Evolutionary conservation across 2,329 filamentous ascomycete species (phyloP).

Genomic region (Colletotrichum echinochloae): DNA sequence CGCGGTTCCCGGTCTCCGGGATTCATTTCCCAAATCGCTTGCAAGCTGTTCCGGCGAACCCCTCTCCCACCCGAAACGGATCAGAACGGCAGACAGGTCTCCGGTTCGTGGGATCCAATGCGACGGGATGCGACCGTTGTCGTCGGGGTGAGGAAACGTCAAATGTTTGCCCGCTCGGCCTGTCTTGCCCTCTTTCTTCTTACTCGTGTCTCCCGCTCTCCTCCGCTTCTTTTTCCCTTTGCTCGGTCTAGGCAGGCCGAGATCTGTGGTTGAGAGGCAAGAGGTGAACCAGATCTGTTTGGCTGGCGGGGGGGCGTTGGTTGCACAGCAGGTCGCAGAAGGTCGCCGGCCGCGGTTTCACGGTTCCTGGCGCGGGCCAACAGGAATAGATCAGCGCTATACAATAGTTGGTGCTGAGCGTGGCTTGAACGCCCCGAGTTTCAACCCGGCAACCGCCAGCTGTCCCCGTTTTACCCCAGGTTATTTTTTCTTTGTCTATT

Average conservation of each 20-base stretch:
- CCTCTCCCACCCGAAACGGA: conserved; percentile 9
- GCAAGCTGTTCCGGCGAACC: neutral
- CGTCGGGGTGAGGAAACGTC: neutral
- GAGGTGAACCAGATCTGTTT: conserved; percentile 10
- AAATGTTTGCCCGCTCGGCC: conserved; percentile 3
- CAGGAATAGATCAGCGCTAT: neutral
- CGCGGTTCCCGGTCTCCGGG: neutral
- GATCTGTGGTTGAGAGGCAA: conserved; percentile 15
- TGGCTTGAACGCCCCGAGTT: conserved; percentile 35
- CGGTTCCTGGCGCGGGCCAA: conserved; percentile 15
- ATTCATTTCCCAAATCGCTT: neutral
- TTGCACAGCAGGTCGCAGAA: neutral
- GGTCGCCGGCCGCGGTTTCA: neutral
- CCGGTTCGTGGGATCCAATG: neutral
- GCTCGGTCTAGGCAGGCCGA: neutral
- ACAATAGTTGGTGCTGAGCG: neutral
- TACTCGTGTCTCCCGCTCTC: neutral
- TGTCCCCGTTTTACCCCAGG: conserved; percentile 18
- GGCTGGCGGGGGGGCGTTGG: conserved; percentile 2
- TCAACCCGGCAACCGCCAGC: conserved; percentile 8
- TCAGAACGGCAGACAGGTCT: conserved; percentile 28
- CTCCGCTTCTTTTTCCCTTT: neutral
- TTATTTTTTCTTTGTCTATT: neutral
- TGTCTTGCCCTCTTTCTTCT: neutral
- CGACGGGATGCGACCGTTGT: conserved; percentile 2